Conservation (phyloP, 106 monocot genomes). For the Apostasia shenzhenica region DNA sequence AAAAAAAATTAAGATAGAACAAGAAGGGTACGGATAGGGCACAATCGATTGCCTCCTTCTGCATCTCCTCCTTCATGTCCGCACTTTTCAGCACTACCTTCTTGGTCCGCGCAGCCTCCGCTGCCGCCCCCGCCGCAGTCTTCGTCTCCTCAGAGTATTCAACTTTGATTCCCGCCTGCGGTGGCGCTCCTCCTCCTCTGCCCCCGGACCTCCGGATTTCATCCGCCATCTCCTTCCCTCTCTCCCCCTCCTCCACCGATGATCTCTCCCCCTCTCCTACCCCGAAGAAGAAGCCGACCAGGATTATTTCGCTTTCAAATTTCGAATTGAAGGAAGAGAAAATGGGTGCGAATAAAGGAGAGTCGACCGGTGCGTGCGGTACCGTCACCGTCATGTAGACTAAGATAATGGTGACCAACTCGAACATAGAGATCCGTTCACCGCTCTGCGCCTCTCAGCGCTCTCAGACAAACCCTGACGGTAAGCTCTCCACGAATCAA, state of each 20-base stretch:
- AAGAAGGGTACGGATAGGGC: conserved; percentile 47
- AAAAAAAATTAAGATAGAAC: background rate
- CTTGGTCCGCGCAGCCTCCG: conserved; percentile 8
- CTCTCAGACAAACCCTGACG: too few relatives aligned
- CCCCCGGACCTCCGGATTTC: conserved; percentile 12
- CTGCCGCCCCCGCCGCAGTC: conserved; percentile 7
- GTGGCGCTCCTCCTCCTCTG: conserved; percentile 2
- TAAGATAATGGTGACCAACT: background rate
- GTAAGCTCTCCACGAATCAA: too few relatives aligned
- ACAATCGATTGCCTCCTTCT: conserved; percentile 80
- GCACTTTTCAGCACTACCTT: conserved; percentile 85
- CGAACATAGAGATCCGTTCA: too few relatives aligned
- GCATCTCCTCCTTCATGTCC: conserved; percentile 96
- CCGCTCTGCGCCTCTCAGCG: too few relatives aligned
- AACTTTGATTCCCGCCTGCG: conserved; percentile 31
- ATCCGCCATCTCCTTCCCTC: conserved; percentile 25
- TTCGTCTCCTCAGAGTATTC: conserved; percentile 8
- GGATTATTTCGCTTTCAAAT: background rate
- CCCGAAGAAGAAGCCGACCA: background rate
- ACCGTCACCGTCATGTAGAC: background rate
- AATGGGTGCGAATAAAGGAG: too few relatives aligned
- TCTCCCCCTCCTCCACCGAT: background rate
- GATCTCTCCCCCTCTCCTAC: background rate
- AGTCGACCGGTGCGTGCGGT: background rate
- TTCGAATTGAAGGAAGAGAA: background rate